Evolutionary conservation across 1,139 yeast genomes (phyloP).

Genomic region (Blastobotrys elegans): DNA sequence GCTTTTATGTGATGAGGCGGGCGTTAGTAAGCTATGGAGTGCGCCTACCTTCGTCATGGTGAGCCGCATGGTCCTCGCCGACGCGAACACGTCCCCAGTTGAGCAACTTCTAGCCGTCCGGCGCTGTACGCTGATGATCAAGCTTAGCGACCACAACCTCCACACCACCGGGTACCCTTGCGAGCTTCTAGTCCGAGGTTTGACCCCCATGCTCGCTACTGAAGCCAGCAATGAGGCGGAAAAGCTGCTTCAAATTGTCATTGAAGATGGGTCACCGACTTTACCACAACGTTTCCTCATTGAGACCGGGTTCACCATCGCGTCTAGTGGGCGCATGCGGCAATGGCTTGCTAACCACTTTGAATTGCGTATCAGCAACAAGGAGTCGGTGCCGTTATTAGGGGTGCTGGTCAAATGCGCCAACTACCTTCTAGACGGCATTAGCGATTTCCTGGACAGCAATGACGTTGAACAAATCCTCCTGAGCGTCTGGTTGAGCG

Average conservation of each 20-base stretch:
- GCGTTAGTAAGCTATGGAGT: neutral
- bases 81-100: slow-evolving; percentile 1
- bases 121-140: slow-evolving; percentile 13
- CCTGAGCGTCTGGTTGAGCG: neutral
- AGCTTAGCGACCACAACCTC: neutral
- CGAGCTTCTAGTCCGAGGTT: slow-evolving; percentile 16
- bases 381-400: neutral
- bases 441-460: neutral
- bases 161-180: slow-evolving; percentile 14
- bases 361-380: neutral
- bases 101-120: slow-evolving; percentile 13
- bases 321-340: neutral
- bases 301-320: neutral
- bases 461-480: slow-evolving; percentile 5
- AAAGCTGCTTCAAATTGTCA: slow-evolving; percentile 6
- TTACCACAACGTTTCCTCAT: neutral
- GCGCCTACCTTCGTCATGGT: slow-evolving; percentile 1
- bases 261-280: slow-evolving; percentile 8
- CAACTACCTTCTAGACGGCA: neutral
- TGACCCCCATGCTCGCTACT: slow-evolving; percentile 9
- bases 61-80: slow-evolving; percentile 1
- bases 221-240: slow-evolving; percentile 10
- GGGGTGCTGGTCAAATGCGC: slow-evolving; percentile 5
- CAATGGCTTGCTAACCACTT: neutral
- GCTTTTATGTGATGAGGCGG: neutral